These are phyloP conservation scores for Globisporangium uncinulatum DNA, from an alignment of 352 stramenopile genomes.

Conservation along the genomic window DNA sequence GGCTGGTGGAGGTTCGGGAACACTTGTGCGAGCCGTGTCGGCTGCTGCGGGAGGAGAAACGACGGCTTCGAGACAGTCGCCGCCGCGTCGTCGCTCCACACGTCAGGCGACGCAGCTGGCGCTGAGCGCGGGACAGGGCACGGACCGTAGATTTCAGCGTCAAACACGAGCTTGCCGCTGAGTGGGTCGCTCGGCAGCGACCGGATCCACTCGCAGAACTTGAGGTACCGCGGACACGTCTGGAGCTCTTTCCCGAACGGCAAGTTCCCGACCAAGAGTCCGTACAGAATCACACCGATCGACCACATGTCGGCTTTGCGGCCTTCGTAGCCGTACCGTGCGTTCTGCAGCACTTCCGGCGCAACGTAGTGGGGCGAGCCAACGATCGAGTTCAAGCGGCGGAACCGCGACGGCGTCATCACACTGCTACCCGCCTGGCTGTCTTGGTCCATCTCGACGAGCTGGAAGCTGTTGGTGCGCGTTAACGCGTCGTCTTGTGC, in stretches of 20 bases:
- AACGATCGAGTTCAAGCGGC: conserved; percentile 93
- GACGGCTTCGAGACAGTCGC: conserved; percentile 1
- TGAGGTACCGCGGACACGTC: conserved; percentile 92
- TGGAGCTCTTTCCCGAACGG: conserved; percentile 95
- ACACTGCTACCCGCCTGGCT: conserved; percentile 5
- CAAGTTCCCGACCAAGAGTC: conserved; percentile 89
- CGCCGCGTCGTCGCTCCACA: neutral
- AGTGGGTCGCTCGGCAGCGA: conserved; percentile 55
- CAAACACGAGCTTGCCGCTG: conserved; percentile 61
- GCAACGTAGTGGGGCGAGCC: conserved; percentile 96
- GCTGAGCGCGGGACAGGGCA: neutral
- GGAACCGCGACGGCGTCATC: conserved; percentile 35
- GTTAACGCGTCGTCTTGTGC: conserved; percentile 22
- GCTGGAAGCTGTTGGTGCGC: conserved; percentile 6
- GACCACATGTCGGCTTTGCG: conserved; percentile 93
- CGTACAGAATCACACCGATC: conserved; percentile 91
- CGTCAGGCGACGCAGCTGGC: neutral
- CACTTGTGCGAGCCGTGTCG: conserved; percentile 8
- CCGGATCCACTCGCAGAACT: conserved; percentile 91
- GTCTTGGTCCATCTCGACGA: conserved; percentile 26
- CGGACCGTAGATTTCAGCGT: conserved; percentile 41
- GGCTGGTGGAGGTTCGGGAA: conserved; percentile 10
- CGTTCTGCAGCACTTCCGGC: conserved; percentile 92
- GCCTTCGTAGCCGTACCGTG: conserved; percentile 87
- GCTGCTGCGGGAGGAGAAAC: conserved; percentile 6